Evolutionary conservation across 2,329 filamentous ascomycete species (phyloP).

Genomic region (Alternaria triticimaculans): DNA sequence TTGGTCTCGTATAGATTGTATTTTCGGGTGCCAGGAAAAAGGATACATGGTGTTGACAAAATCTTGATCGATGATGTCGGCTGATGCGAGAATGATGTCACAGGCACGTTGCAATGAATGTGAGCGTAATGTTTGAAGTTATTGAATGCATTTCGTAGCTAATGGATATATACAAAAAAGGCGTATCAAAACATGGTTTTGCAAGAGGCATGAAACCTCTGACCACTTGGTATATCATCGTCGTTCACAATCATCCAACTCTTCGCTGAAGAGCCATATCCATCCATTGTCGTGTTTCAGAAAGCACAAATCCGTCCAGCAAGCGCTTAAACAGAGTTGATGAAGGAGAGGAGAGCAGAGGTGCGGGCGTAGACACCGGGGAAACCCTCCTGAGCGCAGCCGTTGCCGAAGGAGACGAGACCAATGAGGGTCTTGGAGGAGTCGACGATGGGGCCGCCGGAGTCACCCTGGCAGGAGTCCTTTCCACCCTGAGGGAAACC

Average conservation of each 20-base stretch:
- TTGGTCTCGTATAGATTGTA: background rate
- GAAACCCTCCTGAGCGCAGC: slow-evolving; percentile 28
- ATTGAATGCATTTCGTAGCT: background rate
- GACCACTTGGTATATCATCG: background rate
- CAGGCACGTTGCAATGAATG: background rate
- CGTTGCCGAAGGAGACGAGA: slow-evolving; percentile 17
- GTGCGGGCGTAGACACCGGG: slow-evolving; percentile 38
- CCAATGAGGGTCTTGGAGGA: slow-evolving; percentile 10
- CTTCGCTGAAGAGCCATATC: background rate
- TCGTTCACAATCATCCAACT: background rate
- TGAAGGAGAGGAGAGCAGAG: slow-evolving; percentile 24
- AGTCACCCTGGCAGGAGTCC: slow-evolving; percentile 45
- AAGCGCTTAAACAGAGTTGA: slow-evolving; percentile 24
- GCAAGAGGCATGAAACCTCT: background rate
- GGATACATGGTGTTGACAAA: background rate
- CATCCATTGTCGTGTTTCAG: background rate
- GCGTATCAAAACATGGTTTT: background rate
- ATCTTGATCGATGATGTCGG: background rate
- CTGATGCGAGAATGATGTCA: background rate
- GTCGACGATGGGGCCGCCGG: slow-evolving; percentile 36
- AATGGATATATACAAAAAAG: background rate
- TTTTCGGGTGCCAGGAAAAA: background rate
- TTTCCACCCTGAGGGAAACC: slow-evolving; percentile 32
- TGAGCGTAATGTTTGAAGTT: background rate
- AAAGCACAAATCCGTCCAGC: background rate